Percentiles rank a stretch among this genome's conserved stretches.
phyloP scores from a whole-genome alignment of 495 filamentous ascomycete genomes.

The Aspergillus wentii region DNA sequence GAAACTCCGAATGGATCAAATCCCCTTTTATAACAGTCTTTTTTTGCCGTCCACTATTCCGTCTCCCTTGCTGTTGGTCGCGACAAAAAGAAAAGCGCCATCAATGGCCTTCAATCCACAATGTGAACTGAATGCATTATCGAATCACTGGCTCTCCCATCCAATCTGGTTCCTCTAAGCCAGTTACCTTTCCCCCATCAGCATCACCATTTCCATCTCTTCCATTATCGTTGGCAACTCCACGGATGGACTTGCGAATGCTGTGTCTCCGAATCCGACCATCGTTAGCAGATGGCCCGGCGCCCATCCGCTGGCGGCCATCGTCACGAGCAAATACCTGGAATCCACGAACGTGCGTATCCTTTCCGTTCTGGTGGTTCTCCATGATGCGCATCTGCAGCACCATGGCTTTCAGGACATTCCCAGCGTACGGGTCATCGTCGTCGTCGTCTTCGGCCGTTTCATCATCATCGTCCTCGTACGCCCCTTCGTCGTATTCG shows the following conservation, averaged over 20 bases:
- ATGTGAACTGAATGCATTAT: constrained; percentile 12
- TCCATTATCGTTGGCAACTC: constrained; percentile 10
- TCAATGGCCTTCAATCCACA: neutral
- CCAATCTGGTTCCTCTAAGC: constrained; percentile 52
- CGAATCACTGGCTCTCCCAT: constrained; percentile 56
- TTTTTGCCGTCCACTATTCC: too few relatives aligned
- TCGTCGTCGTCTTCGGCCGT: constrained; percentile 21
- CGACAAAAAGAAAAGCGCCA: constrained; percentile 1
- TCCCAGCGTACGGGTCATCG: constrained; percentile 46
- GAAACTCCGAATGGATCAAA: constrained; percentile 15
- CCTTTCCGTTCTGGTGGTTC: constrained; percentile 99
- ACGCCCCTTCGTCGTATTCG: constrained; percentile 12
- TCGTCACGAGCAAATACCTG: constrained; percentile 83
- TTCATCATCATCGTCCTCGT: constrained; percentile 29
- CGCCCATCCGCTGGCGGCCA: constrained; percentile 22
- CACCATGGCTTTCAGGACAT: constrained; percentile 77
- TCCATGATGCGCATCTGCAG: constrained; percentile 84
- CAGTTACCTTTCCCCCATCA: constrained; percentile 22
- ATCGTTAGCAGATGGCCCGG: constrained; percentile 35
- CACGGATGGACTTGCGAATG: constrained; percentile 24
- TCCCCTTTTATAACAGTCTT: constrained; percentile 2
- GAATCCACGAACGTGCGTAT: constrained; percentile 91
- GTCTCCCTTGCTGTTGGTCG: too few relatives aligned
- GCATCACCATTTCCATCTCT: constrained; percentile 16
- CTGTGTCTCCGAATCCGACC: constrained; percentile 24